phyloP scores from a whole-genome alignment of 2,329 filamentous ascomycete species.

The Mycosphaerella sp. region DNA sequence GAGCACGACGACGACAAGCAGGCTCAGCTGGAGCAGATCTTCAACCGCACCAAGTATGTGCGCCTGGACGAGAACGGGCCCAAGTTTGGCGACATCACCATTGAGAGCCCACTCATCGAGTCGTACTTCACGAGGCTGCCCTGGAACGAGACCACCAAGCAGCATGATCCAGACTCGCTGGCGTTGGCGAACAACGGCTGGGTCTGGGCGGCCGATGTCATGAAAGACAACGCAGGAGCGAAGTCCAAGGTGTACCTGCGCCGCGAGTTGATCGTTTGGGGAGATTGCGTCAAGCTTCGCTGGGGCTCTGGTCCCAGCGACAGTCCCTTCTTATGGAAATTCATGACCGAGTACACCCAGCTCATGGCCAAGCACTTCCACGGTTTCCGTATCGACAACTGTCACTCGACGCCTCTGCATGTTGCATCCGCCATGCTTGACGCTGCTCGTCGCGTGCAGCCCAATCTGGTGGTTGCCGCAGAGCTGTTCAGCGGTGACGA shows the following conservation, averaged over 20 bases:
- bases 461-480: constrained; percentile 84
- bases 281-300: constrained; percentile 93
- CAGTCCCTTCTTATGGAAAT: constrained; percentile 90
- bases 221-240: constrained; percentile 88
- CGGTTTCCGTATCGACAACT: constrained; percentile 96
- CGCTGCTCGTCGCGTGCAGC: constrained; percentile 79
- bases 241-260: constrained; percentile 89
- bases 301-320: constrained; percentile 77
- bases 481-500: constrained; percentile 95
- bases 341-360: constrained; percentile 88
- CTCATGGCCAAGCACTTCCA: constrained; percentile 92
- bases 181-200: constrained; percentile 93
- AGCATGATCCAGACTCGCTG: constrained; percentile 68
- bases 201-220: constrained; percentile 96
- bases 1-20: constrained; percentile 82
- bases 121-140: constrained; percentile 90
- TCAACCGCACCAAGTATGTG: constrained; percentile 91
- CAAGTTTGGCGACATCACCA: constrained; percentile 70
- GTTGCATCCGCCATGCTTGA: constrained; percentile 94
- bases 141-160: constrained; percentile 66
- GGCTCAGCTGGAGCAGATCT: constrained; percentile 83
- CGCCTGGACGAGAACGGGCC: constrained; percentile 89
- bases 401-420: constrained; percentile 89
- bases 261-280: constrained; percentile 95
- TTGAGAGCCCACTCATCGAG: constrained; percentile 77